Base-by-base conservation (phyloP, 169 alveolate species). In the Eimeria acervulina region DNA sequence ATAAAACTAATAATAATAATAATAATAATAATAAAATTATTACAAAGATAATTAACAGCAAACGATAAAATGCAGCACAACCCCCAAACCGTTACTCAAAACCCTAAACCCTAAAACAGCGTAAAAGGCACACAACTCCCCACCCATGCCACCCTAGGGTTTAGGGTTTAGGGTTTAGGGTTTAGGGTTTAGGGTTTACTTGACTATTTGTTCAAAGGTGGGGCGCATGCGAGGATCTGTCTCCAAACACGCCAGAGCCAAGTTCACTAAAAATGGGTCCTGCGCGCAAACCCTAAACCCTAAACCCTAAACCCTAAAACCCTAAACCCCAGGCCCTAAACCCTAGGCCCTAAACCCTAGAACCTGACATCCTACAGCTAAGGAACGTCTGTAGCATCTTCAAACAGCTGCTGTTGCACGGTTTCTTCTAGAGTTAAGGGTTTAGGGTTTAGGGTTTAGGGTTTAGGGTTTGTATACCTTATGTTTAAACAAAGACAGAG, bases 161-260 rank as follows among this genome's bases (percentile, higher is more conserved):
- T 70, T 70, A 66, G 78, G 78, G 78, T 66, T 66, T 66, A 36
- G 83, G 83, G 47, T 36, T 70, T 33, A 70, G 55, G 55, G 5
- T 47, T 47, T 47, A 47, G 83, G 47, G 83, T 44, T 44, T 52
- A 40, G 51, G 51, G 72, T 72, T 47, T 92, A 92, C 95, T 78
- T 42, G 92, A 81, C 90, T 33, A 92, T 92, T 42, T 92, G 95
- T 23, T 92, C 80, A 31, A 92, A 92, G 23, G 91, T 92, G 72
- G 95, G 95, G 33, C 95, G 95, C 90, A 92, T 72, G 85, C 72
- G 92, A 33, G 95, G 95, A 36, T 52, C 51, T 19, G 74, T 66
- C 68, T 92, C 95, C 63, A 92, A 72, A 40, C 95, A 92, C 66
- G 95, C 90, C 59, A 92, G 92, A 2, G 83, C n/a, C 51, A 92